Conservation (phyloP, 768 basidiomycete genomes). For the Leccinum truebloodii region DNA sequence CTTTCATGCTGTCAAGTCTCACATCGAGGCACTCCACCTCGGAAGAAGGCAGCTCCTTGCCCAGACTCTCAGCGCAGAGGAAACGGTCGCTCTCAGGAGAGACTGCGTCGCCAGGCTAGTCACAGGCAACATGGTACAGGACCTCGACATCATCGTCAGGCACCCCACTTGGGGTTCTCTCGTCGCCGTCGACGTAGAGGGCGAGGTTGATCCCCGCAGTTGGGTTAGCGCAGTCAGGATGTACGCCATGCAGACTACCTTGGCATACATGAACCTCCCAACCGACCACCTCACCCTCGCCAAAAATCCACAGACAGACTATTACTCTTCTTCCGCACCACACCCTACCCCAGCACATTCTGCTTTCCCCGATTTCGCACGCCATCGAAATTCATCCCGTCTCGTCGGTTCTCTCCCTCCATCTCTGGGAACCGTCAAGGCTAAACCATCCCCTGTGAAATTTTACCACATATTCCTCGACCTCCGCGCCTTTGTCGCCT, state of each 20-base stretch:
- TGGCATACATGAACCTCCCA: slow-evolving; percentile 71
- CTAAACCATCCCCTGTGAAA: slow-evolving; percentile 52
- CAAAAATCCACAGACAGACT: slow-evolving; percentile 43
- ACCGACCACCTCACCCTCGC: slow-evolving; percentile 39
- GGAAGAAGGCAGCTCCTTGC: slow-evolving; percentile 90
- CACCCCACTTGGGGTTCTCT: slow-evolving; percentile 91
- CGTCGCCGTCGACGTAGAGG: slow-evolving; percentile 87
- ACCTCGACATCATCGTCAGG: slow-evolving; percentile 93
- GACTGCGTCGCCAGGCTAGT: slow-evolving; percentile 90
- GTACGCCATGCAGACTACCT: slow-evolving; percentile 85
- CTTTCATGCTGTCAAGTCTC: slow-evolving; percentile 82
- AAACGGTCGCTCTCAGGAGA: slow-evolving; percentile 75
- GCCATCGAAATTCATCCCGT: slow-evolving; percentile 34
- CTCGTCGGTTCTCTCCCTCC: slow-evolving; percentile 37
- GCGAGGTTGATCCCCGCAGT: slow-evolving; percentile 74
- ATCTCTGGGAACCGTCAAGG: slow-evolving; percentile 7
- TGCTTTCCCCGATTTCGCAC: slow-evolving; percentile 59
- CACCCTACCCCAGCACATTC: slow-evolving; percentile 67
- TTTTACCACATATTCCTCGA: slow-evolving; percentile 93
- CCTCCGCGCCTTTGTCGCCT: slow-evolving; percentile 88
- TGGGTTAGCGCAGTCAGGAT: slow-evolving; percentile 90
- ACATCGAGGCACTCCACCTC: slow-evolving; percentile 88
- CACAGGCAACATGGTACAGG: slow-evolving; percentile 87
- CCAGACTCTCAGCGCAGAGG: slow-evolving; percentile 83
- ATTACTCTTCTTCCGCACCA: slow-evolving; percentile 40